Evolutionary conservation across 108 stramenopile genomes (phyloP).

Genomic region (Parietichytrium sp.): DNA sequence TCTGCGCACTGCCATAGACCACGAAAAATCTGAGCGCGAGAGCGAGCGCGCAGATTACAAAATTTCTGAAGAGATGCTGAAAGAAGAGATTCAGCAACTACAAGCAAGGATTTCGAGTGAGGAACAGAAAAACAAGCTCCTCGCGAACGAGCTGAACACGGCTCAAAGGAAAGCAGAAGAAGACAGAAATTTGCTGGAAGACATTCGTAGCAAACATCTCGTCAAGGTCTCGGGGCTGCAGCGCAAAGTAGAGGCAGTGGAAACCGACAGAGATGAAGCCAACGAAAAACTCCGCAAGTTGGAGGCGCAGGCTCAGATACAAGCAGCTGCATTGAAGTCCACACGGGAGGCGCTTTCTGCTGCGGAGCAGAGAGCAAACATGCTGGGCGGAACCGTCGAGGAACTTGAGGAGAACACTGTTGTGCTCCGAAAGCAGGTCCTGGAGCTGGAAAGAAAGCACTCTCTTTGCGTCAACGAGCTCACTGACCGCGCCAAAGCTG

Average conservation of each 20-base stretch:
- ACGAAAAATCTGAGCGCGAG: constrained; percentile 16
- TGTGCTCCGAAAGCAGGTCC: background rate
- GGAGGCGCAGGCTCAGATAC: background rate
- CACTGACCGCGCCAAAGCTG: constrained; percentile 5
- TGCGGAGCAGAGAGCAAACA: constrained; percentile 5
- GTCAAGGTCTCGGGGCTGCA: background rate
- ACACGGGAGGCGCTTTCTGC: background rate
- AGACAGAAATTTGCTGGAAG: background rate
- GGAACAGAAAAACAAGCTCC: background rate
- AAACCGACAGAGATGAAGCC: background rate
- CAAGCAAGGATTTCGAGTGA: background rate
- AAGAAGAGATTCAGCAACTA: background rate
- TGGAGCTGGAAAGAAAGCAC: constrained; percentile 26
- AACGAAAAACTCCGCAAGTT: background rate
- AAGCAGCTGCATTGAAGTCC: background rate
- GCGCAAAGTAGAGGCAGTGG: background rate
- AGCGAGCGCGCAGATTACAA: background rate
- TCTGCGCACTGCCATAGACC: background rate
- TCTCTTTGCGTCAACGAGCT: constrained; percentile 21
- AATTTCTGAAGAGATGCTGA: background rate
- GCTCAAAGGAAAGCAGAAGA: background rate
- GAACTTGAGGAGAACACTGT: constrained; percentile 37
- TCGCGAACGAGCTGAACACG: background rate
- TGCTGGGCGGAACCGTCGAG: background rate
- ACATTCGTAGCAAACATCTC: background rate